Conservation (phyloP, 257 asterid genomes). For the Nicotiana knightiana region DNA sequence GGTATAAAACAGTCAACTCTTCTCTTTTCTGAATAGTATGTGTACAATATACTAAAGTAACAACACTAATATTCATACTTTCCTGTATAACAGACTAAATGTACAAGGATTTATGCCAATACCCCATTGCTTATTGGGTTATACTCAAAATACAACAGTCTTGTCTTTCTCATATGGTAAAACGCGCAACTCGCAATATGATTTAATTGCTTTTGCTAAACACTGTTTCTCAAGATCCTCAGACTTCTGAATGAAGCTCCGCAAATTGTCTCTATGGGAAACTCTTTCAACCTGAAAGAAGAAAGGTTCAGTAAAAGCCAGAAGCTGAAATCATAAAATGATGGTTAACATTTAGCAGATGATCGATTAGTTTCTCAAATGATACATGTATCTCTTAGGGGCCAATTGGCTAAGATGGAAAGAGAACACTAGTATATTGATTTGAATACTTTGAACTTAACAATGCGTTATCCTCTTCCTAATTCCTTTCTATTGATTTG, state of each 20-base stretch:
- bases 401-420: background rate
- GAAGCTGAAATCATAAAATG: background rate
- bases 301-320: background rate
- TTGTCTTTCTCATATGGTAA: slow-evolving; percentile 66
- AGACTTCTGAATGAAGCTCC: slow-evolving; percentile 73
- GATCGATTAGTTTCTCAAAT: background rate
- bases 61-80: background rate
- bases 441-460: background rate
- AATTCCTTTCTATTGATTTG: background rate
- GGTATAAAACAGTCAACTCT: slow-evolving; percentile 2
- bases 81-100: background rate
- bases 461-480: background rate
- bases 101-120: background rate
- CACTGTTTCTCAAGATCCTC: slow-evolving; percentile 92
- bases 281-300: slow-evolving; percentile 84
- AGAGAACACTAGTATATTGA: background rate
- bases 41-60: background rate
- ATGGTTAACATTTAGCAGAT: background rate
- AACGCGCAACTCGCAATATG: slow-evolving; percentile 84
- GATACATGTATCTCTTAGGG: background rate
- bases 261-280: slow-evolving; percentile 76
- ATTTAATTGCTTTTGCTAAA: slow-evolving; percentile 79
- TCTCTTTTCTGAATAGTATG: background rate
- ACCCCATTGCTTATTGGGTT: background rate
- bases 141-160: slow-evolving; percentile 69